Conservation (phyloP, 805 yeast genomes). For the Dipodascopsis uninucleata region DNA sequence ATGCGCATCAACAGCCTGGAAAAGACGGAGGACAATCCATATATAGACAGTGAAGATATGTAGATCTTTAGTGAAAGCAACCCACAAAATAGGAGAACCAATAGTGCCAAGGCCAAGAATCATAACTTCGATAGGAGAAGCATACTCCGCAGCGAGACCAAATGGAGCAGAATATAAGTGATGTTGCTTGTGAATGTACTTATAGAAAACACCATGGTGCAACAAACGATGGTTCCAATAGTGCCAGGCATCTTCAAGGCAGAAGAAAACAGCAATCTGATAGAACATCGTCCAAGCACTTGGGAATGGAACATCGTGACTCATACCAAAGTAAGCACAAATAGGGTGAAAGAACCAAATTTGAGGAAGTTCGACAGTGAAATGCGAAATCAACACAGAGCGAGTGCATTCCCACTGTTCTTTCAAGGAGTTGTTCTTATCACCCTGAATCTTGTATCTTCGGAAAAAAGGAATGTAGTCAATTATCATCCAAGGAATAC, state of each 20-base stretch:
- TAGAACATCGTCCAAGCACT: slow-evolving; percentile 49
- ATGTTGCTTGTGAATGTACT: slow-evolving; percentile 93
- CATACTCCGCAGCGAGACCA: slow-evolving; percentile 95
- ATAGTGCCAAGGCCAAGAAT: slow-evolving; percentile 93
- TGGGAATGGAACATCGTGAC: slow-evolving; percentile 84
- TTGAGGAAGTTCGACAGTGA: slow-evolving; percentile 90
- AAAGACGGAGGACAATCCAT: slow-evolving; percentile 84
- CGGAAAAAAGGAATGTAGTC: slow-evolving; percentile 83
- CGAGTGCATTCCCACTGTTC: slow-evolving; percentile 94
- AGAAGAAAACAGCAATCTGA: slow-evolving; percentile 75
- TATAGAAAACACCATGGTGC: slow-evolving; percentile 86
- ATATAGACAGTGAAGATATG: slow-evolving; percentile 84
- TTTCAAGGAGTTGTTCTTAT: slow-evolving; percentile 68
- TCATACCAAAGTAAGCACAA: slow-evolving; percentile 75
- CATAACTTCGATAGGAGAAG: slow-evolving; percentile 92
- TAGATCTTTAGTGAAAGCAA: slow-evolving; percentile 66
- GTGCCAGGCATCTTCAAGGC: slow-evolving; percentile 93
- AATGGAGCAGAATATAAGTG: slow-evolving; percentile 98
- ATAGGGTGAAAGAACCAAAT: slow-evolving; percentile 97
- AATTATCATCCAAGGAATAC: slow-evolving; percentile 86
- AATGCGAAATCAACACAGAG: slow-evolving; percentile 78
- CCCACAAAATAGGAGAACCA: slow-evolving; percentile 87
- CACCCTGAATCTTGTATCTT: slow-evolving; percentile 83
- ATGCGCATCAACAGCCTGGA: slow-evolving; percentile 97
- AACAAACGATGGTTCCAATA: slow-evolving; percentile 90